phyloP scores from a whole-genome alignment of 192 early-diverging fungal genomes.

The Linnemannia hyalina region DNA sequence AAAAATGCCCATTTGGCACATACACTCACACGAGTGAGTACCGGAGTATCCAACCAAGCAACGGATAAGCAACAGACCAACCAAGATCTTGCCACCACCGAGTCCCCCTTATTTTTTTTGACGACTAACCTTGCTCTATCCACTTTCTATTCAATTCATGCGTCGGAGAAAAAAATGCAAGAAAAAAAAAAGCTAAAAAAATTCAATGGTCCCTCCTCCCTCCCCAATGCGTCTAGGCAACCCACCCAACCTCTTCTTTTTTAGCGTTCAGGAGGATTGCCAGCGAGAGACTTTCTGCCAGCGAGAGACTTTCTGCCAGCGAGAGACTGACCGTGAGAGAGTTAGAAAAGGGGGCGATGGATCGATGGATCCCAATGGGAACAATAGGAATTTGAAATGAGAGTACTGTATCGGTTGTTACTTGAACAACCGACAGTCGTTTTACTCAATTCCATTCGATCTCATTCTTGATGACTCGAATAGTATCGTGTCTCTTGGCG shows the following conservation, averaged over 20 bases:
- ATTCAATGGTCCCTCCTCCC: neutral
- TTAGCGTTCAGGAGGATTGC: neutral
- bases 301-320: too few species aligned
- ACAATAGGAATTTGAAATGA: neutral
- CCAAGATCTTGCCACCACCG: neutral
- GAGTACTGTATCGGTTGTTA: neutral
- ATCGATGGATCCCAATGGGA: too few species aligned
- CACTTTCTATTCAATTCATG: neutral
- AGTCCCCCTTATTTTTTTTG: neutral
- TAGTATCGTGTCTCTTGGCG: neutral
- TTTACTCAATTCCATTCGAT: neutral
- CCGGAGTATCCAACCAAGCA: neutral
- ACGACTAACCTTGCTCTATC: neutral
- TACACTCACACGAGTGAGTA: neutral
- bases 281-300: too few species aligned
- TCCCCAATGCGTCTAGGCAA: neutral
- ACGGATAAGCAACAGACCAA: neutral
- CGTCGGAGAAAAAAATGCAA: neutral
- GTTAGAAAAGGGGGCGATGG: too few species aligned
- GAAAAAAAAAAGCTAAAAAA: neutral
- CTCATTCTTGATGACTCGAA: conserved; percentile 5
- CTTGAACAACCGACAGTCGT: neutral
- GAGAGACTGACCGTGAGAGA: too few species aligned
- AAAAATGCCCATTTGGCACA: neutral
- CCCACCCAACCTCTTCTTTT: neutral